These are phyloP conservation scores for Aspergillus asperescens DNA, from an alignment of 495 filamentous ascomycete species.

Conservation along the genomic window DNA sequence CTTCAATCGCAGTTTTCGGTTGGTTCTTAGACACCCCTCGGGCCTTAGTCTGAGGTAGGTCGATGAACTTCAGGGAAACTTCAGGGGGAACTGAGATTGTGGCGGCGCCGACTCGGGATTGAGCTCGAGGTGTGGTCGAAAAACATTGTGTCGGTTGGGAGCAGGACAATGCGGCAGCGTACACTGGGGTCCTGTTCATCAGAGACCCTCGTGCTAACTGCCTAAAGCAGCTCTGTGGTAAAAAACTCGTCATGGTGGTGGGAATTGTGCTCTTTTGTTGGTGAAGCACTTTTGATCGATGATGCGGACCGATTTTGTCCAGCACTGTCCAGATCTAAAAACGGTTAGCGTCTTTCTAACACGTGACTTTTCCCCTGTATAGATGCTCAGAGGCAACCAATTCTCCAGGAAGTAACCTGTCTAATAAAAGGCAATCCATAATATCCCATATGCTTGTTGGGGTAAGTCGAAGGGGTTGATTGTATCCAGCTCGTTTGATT, in stretches of 20 bases:
- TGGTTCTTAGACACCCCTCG: conserved; percentile 50
- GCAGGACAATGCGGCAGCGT: conserved; percentile 67
- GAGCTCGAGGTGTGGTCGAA: conserved; percentile 57
- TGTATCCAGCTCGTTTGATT: not conserved
- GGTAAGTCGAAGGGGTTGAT: not conserved
- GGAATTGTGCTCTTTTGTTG: conserved; percentile 22
- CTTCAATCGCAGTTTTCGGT: conserved; percentile 53
- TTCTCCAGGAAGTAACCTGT: not conserved
- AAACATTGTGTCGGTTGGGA: conserved; percentile 54
- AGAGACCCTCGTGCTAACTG: conserved; percentile 38
- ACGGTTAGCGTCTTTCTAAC: conserved; percentile 23
- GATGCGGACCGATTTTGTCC: conserved; percentile 37
- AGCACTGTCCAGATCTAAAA: conserved; percentile 20
- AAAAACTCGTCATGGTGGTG: conserved; percentile 31
- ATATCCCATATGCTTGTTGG: not conserved
- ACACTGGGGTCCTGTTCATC: conserved; percentile 45
- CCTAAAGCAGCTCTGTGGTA: conserved; percentile 39
- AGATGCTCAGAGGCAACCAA: not conserved
- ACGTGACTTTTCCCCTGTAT: conserved; percentile 23
- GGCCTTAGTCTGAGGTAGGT: conserved; percentile 48
- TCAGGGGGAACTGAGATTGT: conserved; percentile 78
- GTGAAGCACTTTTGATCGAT: conserved; percentile 15
- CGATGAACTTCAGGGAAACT: conserved; percentile 62
- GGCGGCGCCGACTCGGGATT: conserved; percentile 79
- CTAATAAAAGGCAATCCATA: not conserved